Base-by-base conservation (phyloP, 2,329 filamentous ascomycete species). In the Neoascochyta sp. region DNA sequence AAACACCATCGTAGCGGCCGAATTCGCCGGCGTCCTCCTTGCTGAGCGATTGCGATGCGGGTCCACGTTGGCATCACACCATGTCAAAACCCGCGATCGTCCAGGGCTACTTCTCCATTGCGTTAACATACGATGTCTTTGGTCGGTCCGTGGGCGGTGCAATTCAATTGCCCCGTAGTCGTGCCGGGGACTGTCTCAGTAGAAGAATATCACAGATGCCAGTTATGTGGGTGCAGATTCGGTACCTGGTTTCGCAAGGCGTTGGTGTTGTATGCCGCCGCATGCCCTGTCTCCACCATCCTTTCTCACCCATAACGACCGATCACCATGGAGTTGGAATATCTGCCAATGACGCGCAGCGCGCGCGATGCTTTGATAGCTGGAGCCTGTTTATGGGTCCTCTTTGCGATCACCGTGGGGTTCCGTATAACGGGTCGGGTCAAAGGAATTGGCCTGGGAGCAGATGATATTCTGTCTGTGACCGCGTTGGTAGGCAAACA, bases 291-390 rank as follows among this genome's bases (percentile, higher is more conserved):
- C n/a, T n/a, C n/a, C n/a, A n/a, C n/a, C n/a, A n/a, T n/a, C n/a
- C n/a, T n/a, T n/a, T n/a, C n/a, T n/a, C n/a, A n/a, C n/a, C n/a
- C n/a, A n/a, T n/a, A n/a, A n/a, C n/a, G n/a, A n/a, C n/a, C n/a
- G n/a, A n/a, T 22, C 25, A 36, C 17, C 16, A 44, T 41, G 41
- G 27, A n/a, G 18, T 17, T 31, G 15, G 17, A 34, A 9, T 34
- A 28, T 15, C 26, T 50, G 15, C 39, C 42, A 15, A 50, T 50
- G 42, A 37, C 39, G 26, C 23, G 26, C 22, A 42, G 39, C 32
- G 40, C 42, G 7, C 37, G 44, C 9, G 32, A 46, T 21, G 46
- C 46, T 15, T 34, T 50, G 19, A 46, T 48, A 36, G 46, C 44
- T 3, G 44, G 46, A 21, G 38, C 39, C 8, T 34, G 37, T 16